Evolutionary conservation across 441 rosid genomes (phyloP), one percentile per base, ranked within the genome.

Genomic region (Populus tomentosa): DNA sequence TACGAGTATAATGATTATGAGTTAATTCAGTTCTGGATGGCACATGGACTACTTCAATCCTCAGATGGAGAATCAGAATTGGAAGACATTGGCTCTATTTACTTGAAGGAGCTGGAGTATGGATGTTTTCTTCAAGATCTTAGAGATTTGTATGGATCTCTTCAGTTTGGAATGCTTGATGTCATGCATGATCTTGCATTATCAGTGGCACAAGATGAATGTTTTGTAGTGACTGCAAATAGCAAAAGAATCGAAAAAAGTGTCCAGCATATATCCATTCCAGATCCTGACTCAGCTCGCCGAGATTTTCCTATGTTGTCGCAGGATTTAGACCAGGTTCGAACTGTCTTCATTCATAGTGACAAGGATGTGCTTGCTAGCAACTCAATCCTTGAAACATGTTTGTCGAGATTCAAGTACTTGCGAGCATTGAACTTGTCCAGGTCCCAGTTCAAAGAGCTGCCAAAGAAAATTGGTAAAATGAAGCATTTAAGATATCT

Each of bases 401-500:
- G 76, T 53, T 26, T 80, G 28, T 74, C 59, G 11, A 82, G 50
- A 35, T 77, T 53, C 18, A 61, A 32, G 14, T 5, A 35, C n/a
- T 56, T 81, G 35, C 61, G 75, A 7, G 67, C 71, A n/a, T 35
- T 84, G 32, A 3, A 21, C 67, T 36, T 81, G 35, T 3, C 6
- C 10, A 10, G 4, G 4, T 63, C 35, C 0, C 1, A 16, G 18
- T 59, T 84, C 40, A 67, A 76, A 1, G 26, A 53, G 42, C 30
- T 65, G 28, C 67, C 80, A 2, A 65, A 14, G 35, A 21, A 20
- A 21, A 72, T 82, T 10, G 69, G 85, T 0, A 23, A 7, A 63
- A 53, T 82, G 62, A 78, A 80, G 77, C 83, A 75, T 63, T 10
- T 82, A 74, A 76, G 85, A 7, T 70, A 13, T 67, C 77, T 86